Evolutionary conservation across 306 rosid species (phyloP).

Genomic region (Vigna trinervia): DNA sequence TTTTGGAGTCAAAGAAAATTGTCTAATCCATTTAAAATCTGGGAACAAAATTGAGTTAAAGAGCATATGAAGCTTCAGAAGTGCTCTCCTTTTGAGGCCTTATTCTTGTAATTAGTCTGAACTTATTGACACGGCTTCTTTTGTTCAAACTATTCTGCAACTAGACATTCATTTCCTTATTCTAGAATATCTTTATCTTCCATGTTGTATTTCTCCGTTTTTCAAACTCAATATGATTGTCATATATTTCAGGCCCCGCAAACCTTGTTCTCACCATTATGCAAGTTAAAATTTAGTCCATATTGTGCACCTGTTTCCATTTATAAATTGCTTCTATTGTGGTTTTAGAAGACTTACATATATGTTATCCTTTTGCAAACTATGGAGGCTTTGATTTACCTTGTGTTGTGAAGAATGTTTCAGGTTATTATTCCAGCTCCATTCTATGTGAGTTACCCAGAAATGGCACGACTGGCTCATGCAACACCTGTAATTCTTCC

Average conservation of each 20-base stretch:
- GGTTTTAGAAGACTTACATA: neutral
- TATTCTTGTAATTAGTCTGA: neutral
- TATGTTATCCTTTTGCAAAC: neutral
- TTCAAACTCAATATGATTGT: neutral
- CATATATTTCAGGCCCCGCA: slow-evolving; percentile 15
- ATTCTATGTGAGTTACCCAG: slow-evolving; percentile 90
- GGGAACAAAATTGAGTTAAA: neutral
- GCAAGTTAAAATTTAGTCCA: slow-evolving; percentile 10
- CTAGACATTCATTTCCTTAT: neutral
- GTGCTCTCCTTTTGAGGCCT: slow-evolving; percentile 7
- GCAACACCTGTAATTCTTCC: slow-evolving; percentile 86
- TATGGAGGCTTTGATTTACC: slow-evolving; percentile 14
- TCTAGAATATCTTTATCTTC: slow-evolving; percentile 8
- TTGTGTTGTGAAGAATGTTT: slow-evolving; percentile 35
- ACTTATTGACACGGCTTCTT: slow-evolving; percentile 16
- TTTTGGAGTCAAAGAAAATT: neutral
- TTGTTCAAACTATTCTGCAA: neutral
- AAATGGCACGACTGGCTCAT: slow-evolving; percentile 90
- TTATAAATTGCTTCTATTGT: slow-evolving; percentile 12
- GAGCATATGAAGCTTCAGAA: neutral
- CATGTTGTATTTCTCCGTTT: slow-evolving; percentile 6
- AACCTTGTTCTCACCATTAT: neutral
- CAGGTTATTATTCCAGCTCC: slow-evolving; percentile 94
- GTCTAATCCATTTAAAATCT: neutral
- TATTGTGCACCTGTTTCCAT: neutral